Evolutionary conservation across 2,329 filamentous ascomycete genomes (phyloP), one percentile per base, ranked within the genome.

Genomic region (Sporothrix brasiliensis): DNA sequence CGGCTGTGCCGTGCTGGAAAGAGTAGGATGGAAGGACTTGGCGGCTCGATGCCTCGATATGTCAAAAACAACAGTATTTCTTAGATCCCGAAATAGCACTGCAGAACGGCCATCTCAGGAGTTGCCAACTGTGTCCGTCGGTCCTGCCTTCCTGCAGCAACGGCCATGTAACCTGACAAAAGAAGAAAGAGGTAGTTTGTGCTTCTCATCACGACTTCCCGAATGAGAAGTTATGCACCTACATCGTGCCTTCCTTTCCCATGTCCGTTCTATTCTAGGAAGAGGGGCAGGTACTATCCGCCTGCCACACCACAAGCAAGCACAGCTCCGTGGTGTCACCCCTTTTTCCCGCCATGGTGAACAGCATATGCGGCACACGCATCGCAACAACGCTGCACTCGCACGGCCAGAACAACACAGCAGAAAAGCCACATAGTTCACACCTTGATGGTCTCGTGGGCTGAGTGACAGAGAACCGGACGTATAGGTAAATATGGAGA

Each of bases 351-450:
- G 4, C 4, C 16, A 47, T 39, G 44, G 14, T 63, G 10, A 21
- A 63, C 58, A 47, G 41, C 58, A 47, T 39, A 63, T 47, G 58
- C 58, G 44, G 58, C 11, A 14, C 58, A 47, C 47, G 58, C 39
- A 63, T 27, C n/a, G 27, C 39, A 63, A 63, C 39, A 39, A 21
- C 21, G n/a, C 14, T 27, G 58, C 39, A 63, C n/a, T 27, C 39
- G 21, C 39, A 13, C 7, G 6, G 5, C 21, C 39, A 44, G 14
- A 10, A 11, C 39, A 14, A 24, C n/a, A 47, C n/a, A 2, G 39
- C 39, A 63, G 39, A 13, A 1, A 2, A 13, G 14, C 41, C 21
- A 3, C 16, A 11, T 39, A 16, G 58, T 19, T 10, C 39, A 7
- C 21, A 63, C 7, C 21, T 13, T n/a, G 9, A 0, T 19, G 58